phyloP scores from a whole-genome alignment of 1,284 basidiomycete species.

The Calocybe gambosa region DNA sequence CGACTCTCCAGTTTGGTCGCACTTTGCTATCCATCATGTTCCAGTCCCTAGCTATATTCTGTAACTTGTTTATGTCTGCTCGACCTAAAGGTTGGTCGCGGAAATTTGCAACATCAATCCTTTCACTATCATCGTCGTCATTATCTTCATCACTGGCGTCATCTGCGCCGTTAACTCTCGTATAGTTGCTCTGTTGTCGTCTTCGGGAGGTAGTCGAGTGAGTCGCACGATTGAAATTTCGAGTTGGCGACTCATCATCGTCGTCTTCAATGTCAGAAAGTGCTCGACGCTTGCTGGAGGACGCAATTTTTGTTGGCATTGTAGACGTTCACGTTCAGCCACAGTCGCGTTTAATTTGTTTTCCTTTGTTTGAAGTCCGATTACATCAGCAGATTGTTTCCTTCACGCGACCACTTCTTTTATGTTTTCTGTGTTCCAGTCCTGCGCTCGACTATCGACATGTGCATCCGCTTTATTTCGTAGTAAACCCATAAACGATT shows the following conservation, averaged over 20 bases:
- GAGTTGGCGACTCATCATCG: conserved; percentile 37
- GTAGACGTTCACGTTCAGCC: conserved; percentile 10
- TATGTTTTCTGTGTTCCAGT: conserved; percentile 43
- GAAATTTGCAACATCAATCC: conserved; percentile 53
- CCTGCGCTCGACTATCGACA: conserved; percentile 17
- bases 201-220: conserved; percentile 7
- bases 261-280: conserved; percentile 65
- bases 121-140: conserved; percentile 32
- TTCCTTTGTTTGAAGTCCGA: conserved; percentile 26
- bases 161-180: conserved; percentile 18
- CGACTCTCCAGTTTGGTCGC: conserved; percentile 38
- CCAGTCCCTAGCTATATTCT: conserved; percentile 59
- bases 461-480: conserved; percentile 19
- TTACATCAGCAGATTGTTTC: conserved; percentile 7
- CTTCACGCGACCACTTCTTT: background rate
- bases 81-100: conserved; percentile 54
- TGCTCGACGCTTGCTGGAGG: conserved; percentile 38
- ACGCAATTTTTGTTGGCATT: conserved; percentile 38
- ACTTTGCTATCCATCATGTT: conserved; percentile 40
- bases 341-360: conserved; percentile 26
- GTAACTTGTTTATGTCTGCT: conserved; percentile 43
- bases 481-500: conserved; percentile 8
- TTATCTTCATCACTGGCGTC: conserved; percentile 25
- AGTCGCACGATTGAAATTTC: conserved; percentile 24
- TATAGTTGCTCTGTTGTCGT: conserved; percentile 41